Base-by-base conservation (phyloP, 306 rosid species). In the Malus fusca region DNA sequence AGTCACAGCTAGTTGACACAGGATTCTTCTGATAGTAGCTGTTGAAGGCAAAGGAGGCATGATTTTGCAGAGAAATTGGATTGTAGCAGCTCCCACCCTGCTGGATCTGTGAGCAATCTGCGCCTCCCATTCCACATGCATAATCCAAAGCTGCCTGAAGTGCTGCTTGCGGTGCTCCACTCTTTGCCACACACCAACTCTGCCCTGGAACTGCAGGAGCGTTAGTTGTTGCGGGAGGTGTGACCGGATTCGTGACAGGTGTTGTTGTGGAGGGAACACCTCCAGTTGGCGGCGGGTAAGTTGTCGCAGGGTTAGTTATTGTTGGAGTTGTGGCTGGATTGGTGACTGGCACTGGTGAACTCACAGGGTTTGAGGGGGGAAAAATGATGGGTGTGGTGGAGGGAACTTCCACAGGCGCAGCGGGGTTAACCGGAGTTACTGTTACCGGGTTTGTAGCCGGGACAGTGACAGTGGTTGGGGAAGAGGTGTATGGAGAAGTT, bases 21-120 rank as follows among this genome's bases (percentile, higher is more conserved):
- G 97, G 98, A 75, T 92, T 89, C 91, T 89, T 95, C 62, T 89
- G 91, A 79, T 88, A 95, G 77, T 92, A 95, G 77, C 84, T 81
- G 61, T 95, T 95, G 88, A 95, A 92, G 14, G 97, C 99, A 78
- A 75, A 83, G 42, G 97, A 95, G 71, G 99, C 97, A 77, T 95
- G 99, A 77, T 87, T 92, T 84, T 90, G 90, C 11, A 95, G 37
- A 18, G 90, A 73, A 79, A 76, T 82, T 5, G 99, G 99, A 76
- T 82, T 88, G 73, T 78, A 95, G 82, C 99, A 95, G 68, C 78
- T 86, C 67, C 88, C 96, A 77, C 97, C 82, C 68, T 87, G 97
- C 78, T 92, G 97, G 42, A 95, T 87, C 74, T 85, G 97, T 53
- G 97, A 90, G 66, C 99, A 95, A 42, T 90, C 99, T 4, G 74